These are phyloP conservation scores for Niveomyces coronatus DNA, from an alignment of 2,329 filamentous ascomycete species.

Conservation along the genomic window DNA sequence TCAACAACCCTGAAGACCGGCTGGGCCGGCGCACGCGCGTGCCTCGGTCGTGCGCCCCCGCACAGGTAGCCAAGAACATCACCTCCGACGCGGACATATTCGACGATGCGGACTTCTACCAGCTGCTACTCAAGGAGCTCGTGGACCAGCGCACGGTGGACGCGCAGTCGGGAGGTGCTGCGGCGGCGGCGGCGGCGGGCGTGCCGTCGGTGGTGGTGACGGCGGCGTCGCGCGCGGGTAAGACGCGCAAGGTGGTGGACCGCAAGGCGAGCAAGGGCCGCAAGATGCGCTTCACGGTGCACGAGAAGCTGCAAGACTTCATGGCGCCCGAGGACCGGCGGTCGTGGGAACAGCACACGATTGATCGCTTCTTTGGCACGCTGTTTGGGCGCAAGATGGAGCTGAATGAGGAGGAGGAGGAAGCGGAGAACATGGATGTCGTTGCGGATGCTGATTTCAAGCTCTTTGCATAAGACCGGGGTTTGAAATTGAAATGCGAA, in stretches of 20 bases:
- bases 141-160: constrained; percentile 79
- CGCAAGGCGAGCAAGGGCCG: constrained; percentile 91
- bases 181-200: constrained; percentile 55
- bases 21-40: constrained; percentile 59
- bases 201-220: constrained; percentile 52
- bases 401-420: constrained; percentile 48
- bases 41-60: constrained; percentile 66
- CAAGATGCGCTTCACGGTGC: constrained; percentile 87
- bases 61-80: constrained; percentile 50
- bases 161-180: constrained; percentile 43
- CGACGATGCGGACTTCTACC: constrained; percentile 93
- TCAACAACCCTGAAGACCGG: constrained; percentile 51
- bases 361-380: constrained; percentile 67
- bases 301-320: constrained; percentile 96
- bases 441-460: constrained; percentile 43
- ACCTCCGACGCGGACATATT: constrained; percentile 58
- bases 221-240: constrained; percentile 63
- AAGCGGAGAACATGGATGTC: constrained; percentile 40
- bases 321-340: constrained; percentile 85
- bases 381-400: constrained; percentile 61
- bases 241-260: constrained; percentile 75
- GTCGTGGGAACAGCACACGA: constrained; percentile 68
- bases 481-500: no score
- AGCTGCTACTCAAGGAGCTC: constrained; percentile 82
- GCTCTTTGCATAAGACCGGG: constrained; percentile 37